Evolutionary conservation across 345 rosid species (phyloP).

Genomic region (Aquilaria sinensis): DNA sequence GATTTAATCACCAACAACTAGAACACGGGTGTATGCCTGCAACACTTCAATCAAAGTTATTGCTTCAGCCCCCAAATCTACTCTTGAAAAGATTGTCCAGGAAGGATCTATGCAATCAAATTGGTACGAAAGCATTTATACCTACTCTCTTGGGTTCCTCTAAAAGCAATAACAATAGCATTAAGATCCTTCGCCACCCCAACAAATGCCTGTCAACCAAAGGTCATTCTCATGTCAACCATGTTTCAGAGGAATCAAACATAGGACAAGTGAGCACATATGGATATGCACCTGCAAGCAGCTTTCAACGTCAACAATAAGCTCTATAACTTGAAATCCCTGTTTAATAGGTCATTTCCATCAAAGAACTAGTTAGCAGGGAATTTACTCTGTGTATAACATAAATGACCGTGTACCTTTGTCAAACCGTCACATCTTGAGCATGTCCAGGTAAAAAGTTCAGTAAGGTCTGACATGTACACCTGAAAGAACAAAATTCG

Average conservation of each 20-base stretch:
- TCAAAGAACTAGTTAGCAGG: constrained; percentile 7
- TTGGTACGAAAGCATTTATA: not conserved
- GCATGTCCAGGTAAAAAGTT: constrained; percentile 87
- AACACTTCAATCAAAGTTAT: not conserved
- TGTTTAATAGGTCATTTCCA: constrained; percentile 22
- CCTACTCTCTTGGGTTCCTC: constrained; percentile 79
- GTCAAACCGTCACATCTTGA: constrained; percentile 75
- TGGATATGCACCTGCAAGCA: constrained; percentile 64
- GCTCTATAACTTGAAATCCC: constrained; percentile 85
- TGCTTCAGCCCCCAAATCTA: not conserved
- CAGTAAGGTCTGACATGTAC: constrained; percentile 72
- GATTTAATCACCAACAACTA: not conserved
- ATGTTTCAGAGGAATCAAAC: not conserved
- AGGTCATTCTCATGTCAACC: constrained; percentile 10
- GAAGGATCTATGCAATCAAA: constrained; percentile 6
- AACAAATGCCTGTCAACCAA: constrained; percentile 49
- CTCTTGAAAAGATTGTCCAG: not conserved
- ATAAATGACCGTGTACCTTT: constrained; percentile 32
- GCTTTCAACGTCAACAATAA: constrained; percentile 71
- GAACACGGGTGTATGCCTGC: too few species aligned
- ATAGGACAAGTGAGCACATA: not conserved
- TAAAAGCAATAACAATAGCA: constrained; percentile 61
- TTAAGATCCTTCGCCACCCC: constrained; percentile 62
- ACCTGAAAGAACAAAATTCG: constrained; percentile 40
- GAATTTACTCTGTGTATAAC: constrained; percentile 2